Base-by-base conservation (phyloP, 208 protist genomes). In the Leishmania aethiopica region DNA sequence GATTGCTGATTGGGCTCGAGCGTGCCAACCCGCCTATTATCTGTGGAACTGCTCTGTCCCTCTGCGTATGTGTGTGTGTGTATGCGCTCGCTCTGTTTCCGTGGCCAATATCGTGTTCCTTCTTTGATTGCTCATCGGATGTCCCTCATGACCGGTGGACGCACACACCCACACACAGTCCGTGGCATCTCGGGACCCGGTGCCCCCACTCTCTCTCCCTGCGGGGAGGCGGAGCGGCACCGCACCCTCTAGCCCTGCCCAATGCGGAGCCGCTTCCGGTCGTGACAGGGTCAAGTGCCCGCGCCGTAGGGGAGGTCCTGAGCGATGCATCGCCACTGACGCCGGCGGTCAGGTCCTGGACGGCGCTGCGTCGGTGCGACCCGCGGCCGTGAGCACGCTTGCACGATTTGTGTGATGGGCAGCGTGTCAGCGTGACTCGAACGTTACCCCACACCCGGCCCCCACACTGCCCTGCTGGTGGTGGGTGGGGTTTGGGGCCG, bases 11-110 rank as follows among this genome's bases (percentile, higher is more conserved):
- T 17, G 13, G 2, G 15, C 17, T 55, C 17, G 51, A 19, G 15
- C 51, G 15, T 55, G 51, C 10, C 51, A 55, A 19, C 11, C 15
- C 51, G 51, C 51, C 2, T 19, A 55, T 55, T 10, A 55, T 55
- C 51, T 7, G 3, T 55, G 0, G 4, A 55, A 55, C 51, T 13
- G 17, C 49, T 53, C 49, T 51, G 11, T 15, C 1, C 49, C 49
- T 67, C 62, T 67, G 59, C 37, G 7, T 69, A 42, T 78, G 40
- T n/a, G 37, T 78, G 57, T 66, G 57, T 66, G 6, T 47, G 57
- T 78, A 13, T 32, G 4, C 35, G 25, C 13, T 67, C 1, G 19
- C 49, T 10, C 28, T 17, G 32, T 25, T 40, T 32, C 32, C 28
- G 28, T 25, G 28, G 11, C 32, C 10, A 40, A 69, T 37, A 35